These are phyloP conservation scores for Talaromyces adpressus DNA, from an alignment of 495 filamentous ascomycete species.

Conservation along the genomic window DNA sequence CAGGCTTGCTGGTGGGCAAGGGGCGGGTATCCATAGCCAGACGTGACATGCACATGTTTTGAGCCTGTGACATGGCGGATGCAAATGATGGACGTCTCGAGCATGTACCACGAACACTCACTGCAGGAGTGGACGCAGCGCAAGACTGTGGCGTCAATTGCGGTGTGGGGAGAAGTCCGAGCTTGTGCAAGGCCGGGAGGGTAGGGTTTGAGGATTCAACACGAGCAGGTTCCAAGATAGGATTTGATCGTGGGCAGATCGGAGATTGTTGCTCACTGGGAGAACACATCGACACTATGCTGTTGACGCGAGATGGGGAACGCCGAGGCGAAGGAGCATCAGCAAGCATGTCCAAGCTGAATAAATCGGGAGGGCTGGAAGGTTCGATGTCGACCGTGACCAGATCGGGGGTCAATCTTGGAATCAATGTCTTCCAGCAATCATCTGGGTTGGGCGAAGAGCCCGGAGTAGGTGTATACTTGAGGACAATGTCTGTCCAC, in stretches of 20 bases:
- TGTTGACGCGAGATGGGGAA: background rate
- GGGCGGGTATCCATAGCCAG: constrained; percentile 48
- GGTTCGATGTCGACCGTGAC: constrained; percentile 29
- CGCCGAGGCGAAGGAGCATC: constrained; percentile 16
- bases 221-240: constrained; percentile 53
- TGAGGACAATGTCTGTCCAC: constrained; percentile 86
- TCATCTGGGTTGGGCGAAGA: constrained; percentile 18
- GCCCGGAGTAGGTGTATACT: constrained; percentile 60
- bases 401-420: constrained; percentile 66
- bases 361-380: constrained; percentile 23
- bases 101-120: constrained; percentile 54
- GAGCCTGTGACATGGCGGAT: constrained; percentile 70
- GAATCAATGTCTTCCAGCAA: constrained; percentile 70
- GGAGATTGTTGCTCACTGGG: constrained; percentile 31
- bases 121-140: constrained; percentile 82
- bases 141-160: constrained; percentile 71
- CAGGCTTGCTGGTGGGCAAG: constrained; percentile 48
- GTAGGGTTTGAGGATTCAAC: constrained; percentile 26
- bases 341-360: constrained; percentile 20
- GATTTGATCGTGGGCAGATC: constrained; percentile 36
- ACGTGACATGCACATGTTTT: constrained; percentile 58
- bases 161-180: constrained; percentile 70
- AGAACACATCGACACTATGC: background rate
- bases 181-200: constrained; percentile 47
- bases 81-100: constrained; percentile 63